phyloP scores from a whole-genome alignment of 148 eudicot species.

The Rhododendron ferrugineum region DNA sequence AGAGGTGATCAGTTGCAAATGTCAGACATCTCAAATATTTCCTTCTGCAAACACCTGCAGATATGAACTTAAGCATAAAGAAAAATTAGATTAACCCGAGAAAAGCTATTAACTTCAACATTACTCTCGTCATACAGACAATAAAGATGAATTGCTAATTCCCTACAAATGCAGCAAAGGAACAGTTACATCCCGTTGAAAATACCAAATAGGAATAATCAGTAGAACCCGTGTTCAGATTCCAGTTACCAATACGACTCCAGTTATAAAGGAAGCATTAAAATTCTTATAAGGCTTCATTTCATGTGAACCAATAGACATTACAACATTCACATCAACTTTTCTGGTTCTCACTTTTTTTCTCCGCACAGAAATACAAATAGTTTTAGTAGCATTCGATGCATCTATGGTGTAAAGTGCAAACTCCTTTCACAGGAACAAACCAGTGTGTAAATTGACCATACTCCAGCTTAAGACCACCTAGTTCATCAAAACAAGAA shows the following conservation, averaged over 20 bases:
- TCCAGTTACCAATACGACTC: background rate
- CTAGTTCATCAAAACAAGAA: background rate
- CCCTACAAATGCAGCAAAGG: background rate
- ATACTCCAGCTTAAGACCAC: background rate
- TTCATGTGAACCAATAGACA: background rate
- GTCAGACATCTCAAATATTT: constrained; percentile 1
- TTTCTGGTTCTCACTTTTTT: background rate
- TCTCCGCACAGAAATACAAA: background rate
- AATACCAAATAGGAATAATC: background rate
- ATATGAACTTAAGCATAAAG: background rate
- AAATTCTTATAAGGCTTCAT: background rate
- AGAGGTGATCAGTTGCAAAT: background rate
- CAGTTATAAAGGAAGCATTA: background rate
- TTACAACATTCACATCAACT: background rate
- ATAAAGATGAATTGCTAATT: background rate
- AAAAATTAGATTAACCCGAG: background rate
- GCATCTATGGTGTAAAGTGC: background rate
- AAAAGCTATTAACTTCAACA: background rate
- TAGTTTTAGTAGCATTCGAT: background rate
- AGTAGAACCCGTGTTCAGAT: background rate
- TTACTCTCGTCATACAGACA: background rate
- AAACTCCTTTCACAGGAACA: background rate
- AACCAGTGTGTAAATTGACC: background rate
- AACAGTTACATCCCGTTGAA: background rate
- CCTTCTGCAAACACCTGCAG: background rate